phyloP scores from a whole-genome alignment of 2,329 filamentous ascomycete genomes.

The Chrysoporthe austroafricana region DNA sequence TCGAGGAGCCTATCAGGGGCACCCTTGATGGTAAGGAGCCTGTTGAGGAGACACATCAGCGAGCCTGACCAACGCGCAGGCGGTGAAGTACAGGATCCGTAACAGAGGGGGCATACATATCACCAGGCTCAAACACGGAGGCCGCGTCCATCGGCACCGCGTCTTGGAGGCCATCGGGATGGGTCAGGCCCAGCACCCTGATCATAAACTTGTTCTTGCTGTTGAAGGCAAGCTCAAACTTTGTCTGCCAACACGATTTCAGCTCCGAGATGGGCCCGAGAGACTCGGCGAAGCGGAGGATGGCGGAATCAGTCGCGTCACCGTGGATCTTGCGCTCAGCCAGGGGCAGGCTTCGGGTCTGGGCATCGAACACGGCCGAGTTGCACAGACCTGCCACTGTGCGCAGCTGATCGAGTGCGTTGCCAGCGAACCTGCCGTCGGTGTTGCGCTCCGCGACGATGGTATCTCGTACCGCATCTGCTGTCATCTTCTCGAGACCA shows the following conservation, averaged over 20 bases:
- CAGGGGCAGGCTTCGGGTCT: conserved; percentile 62
- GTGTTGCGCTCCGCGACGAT: conserved; percentile 36
- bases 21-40: conserved; percentile 75
- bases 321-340: conserved; percentile 68
- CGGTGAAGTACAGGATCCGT: not conserved
- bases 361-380: conserved; percentile 73
- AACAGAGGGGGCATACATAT: conserved; percentile 39
- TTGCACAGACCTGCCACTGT: conserved; percentile 71
- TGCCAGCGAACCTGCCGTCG: conserved; percentile 38
- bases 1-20: conserved; percentile 74
- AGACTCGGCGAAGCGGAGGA: conserved; percentile 71
- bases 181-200: conserved; percentile 55
- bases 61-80: not conserved
- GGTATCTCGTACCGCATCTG: conserved; percentile 53
- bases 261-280: conserved; percentile 64
- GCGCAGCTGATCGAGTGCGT: conserved; percentile 61
- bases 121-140: conserved; percentile 40
- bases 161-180: conserved; percentile 42
- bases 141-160: conserved; percentile 44
- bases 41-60: conserved; percentile 29
- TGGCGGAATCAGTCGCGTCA: conserved; percentile 76
- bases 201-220: conserved; percentile 87
- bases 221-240: conserved; percentile 75
- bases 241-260: conserved; percentile 65
- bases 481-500: conserved; percentile 52